Percentiles rank a stretch among this genome's conserved stretches.
These are phyloP conservation scores for Ophiostoma quercus DNA, from an alignment of 2,329 filamentous ascomycete species.

Conservation along the genomic window DNA sequence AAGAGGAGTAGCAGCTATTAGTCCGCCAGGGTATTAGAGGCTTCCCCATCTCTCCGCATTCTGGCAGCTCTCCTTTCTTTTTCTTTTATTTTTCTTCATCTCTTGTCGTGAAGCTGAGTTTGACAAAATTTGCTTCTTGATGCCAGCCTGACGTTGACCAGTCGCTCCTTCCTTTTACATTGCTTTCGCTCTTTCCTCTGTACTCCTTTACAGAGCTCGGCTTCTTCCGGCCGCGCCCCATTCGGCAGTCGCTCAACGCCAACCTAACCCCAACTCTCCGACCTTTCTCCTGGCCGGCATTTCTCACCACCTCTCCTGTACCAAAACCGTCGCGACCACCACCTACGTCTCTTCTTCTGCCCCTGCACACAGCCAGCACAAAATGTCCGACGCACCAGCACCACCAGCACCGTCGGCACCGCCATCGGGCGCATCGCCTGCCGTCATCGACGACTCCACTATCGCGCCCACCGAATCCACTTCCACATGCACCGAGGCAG, in stretches of 20 bases:
- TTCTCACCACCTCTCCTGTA: neutral
- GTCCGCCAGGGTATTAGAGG: neutral
- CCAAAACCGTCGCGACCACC: neutral
- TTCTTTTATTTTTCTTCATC: too few species aligned
- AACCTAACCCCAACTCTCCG: neutral
- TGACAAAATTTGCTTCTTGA: neutral
- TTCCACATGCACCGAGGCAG: constrained; percentile 6
- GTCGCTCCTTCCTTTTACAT: neutral
- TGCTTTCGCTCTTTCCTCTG: neutral
- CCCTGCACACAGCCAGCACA: neutral
- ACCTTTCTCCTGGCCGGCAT: constrained; percentile 7
- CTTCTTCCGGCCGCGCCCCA: neutral
- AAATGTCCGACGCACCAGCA: neutral
- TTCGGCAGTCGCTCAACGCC: too few species aligned
- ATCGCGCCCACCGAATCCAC: constrained; percentile 5
- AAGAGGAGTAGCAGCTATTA: neutral
- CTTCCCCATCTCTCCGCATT: neutral
- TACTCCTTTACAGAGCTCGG: neutral
- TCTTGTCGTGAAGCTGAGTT: too few species aligned
- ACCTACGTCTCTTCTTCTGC: neutral
- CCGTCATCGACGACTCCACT: neutral
- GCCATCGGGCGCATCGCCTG: neutral
- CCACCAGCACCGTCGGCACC: neutral
- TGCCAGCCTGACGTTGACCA: neutral
- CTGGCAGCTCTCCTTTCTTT: neutral